phyloP scores from a whole-genome alignment of 202 grass and related monocot species.

The Cymbopogon flexuosus region DNA sequence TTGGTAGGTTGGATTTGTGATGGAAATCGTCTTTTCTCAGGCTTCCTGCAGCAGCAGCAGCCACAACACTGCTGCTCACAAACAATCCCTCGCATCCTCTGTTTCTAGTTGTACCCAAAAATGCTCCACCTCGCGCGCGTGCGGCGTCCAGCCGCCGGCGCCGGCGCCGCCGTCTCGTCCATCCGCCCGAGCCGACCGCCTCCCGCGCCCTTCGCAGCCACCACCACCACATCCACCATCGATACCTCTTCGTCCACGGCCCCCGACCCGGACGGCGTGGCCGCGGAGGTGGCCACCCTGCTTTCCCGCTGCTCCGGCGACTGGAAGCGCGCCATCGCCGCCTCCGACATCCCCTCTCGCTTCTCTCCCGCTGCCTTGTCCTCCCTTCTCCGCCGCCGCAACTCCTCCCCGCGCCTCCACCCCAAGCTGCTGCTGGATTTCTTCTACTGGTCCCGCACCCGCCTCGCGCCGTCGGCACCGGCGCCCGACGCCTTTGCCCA shows the following conservation, averaged over 20 bases:
- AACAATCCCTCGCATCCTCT: neutral
- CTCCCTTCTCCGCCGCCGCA: conserved; percentile 27
- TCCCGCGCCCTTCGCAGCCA: conserved; percentile 1
- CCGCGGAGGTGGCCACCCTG: conserved; percentile 42
- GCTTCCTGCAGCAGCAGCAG: too few species aligned
- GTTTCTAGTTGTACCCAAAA: neutral
- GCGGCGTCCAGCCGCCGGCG: neutral
- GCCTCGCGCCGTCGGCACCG: conserved; percentile 25
- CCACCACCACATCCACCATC: neutral
- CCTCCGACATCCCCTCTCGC: conserved; percentile 43
- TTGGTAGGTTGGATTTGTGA: too few species aligned
- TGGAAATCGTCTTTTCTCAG: too few species aligned
- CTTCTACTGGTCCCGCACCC: conserved; percentile 60
- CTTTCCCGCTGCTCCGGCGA: conserved; percentile 44
- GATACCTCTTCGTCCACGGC: conserved; percentile 4
- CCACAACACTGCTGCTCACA: too few species aligned
- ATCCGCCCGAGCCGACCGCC: neutral
- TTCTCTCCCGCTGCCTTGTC: conserved; percentile 40
- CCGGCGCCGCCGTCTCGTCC: neutral
- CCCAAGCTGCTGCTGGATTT: conserved; percentile 57
- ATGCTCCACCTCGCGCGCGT: conserved; percentile 29
- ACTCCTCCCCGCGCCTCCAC: neutral
- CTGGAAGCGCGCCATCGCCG: conserved; percentile 53
- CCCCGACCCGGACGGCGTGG: conserved; percentile 40
- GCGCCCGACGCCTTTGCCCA: conserved; percentile 40